Percentiles rank a stretch among this genome's conserved stretches.
Evolutionary conservation across 148 eudicot genomes (phyloP).

Genomic region (Rhododendron vialii): DNA sequence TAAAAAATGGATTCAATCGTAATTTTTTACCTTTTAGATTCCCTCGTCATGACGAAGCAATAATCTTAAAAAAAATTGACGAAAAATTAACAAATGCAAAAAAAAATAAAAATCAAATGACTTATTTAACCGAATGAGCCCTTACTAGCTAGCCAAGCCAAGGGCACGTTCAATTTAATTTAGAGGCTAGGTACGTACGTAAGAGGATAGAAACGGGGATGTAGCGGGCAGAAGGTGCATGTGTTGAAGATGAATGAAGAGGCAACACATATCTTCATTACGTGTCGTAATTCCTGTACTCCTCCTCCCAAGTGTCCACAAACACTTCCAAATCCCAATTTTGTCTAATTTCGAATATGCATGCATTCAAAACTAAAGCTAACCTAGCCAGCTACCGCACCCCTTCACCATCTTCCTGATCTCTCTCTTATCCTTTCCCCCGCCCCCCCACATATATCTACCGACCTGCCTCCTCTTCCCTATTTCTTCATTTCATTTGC

Average conservation of each 20-base stretch:
- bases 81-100: too few species aligned
- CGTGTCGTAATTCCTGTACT: slow-evolving; percentile 20
- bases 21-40: too few species aligned
- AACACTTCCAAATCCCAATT: background rate
- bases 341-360: background rate
- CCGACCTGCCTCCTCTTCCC: background rate
- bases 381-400: background rate
- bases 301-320: slow-evolving; percentile 18
- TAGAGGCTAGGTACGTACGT: background rate
- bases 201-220: background rate
- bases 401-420: background rate
- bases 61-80: too few species aligned
- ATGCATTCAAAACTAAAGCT: background rate
- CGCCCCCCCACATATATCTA: background rate
- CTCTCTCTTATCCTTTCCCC: background rate
- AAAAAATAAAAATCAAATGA: too few species aligned
- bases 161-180: too few species aligned
- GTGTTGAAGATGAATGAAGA: background rate
- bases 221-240: background rate
- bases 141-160: too few species aligned
- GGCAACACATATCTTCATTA: slow-evolving; percentile 14
- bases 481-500: background rate
- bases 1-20: too few species aligned
- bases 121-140: too few species aligned
- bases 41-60: too few species aligned